Conservation (phyloP, 164 flowering plant species). For the Umbilicus rupestris region DNA sequence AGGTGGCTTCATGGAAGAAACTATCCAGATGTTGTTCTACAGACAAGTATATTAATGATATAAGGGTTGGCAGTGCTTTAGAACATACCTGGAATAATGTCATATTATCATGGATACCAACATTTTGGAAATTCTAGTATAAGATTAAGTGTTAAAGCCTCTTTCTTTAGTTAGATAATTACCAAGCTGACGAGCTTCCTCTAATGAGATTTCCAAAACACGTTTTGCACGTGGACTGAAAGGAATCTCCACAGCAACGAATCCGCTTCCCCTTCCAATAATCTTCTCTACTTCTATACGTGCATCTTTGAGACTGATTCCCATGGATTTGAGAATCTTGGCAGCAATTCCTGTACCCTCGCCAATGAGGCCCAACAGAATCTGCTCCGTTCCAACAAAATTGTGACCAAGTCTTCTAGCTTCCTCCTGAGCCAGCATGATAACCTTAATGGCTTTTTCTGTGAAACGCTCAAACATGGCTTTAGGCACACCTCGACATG, state of each 20-base stretch:
- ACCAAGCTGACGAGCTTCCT: constrained; percentile 97
- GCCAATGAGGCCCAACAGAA: constrained; percentile 88
- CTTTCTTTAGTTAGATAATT: constrained; percentile 10
- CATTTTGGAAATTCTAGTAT: not conserved
- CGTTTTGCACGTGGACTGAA: constrained; percentile 94
- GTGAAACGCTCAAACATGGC: constrained; percentile 96
- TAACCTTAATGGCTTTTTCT: constrained; percentile 90
- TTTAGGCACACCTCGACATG: constrained; percentile 36
- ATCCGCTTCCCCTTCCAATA: constrained; percentile 89
- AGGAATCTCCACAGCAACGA: constrained; percentile 87
- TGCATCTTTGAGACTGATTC: constrained; percentile 86
- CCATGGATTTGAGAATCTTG: constrained; percentile 89
- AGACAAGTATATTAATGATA: not conserved
- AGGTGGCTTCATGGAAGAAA: not conserved
- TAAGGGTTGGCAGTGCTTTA: not conserved
- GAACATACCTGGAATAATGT: not conserved
- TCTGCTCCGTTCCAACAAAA: constrained; percentile 96
- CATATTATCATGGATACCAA: too few species aligned
- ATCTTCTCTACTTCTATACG: constrained; percentile 94
- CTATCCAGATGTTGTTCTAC: not conserved
- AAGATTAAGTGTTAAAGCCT: constrained; percentile 13
- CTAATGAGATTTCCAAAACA: constrained; percentile 78
- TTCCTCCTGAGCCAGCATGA: constrained; percentile 98
- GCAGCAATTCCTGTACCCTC: constrained; percentile 99
- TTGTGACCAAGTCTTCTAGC: constrained; percentile 90